Percentiles rank a stretch among this genome's conserved stretches.
phyloP scores from a whole-genome alignment of 345 rosid genomes.

The Acer negundo region DNA sequence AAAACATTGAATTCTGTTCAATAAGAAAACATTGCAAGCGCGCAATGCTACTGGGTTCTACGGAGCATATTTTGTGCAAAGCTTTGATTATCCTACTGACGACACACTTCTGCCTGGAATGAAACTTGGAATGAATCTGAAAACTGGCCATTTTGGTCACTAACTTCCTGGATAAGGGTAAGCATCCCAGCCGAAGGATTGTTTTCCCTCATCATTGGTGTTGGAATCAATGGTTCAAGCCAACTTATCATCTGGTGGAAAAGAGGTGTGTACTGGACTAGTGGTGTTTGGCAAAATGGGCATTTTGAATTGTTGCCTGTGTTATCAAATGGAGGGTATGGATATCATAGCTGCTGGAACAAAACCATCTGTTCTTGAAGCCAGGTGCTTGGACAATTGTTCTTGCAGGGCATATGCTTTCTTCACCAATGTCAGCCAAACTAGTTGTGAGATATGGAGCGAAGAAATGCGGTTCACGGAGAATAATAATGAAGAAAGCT shows the following conservation, averaged over 20 bases:
- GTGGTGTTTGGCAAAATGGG: constrained; percentile 19
- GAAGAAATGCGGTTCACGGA: neutral
- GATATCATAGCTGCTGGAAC: constrained; percentile 2
- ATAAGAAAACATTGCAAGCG: neutral
- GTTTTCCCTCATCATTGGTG: constrained; percentile 15
- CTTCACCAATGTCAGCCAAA: neutral
- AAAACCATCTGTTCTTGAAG: neutral
- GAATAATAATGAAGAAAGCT: neutral
- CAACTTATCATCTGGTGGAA: constrained; percentile 21
- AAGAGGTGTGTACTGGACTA: constrained; percentile 14
- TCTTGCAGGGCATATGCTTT: constrained; percentile 7
- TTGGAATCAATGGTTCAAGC: neutral
- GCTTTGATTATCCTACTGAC: constrained; percentile 31
- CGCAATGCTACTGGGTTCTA: constrained; percentile 15
- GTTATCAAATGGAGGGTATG: neutral
- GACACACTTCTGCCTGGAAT: constrained; percentile 31
- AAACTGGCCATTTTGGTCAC: neutral
- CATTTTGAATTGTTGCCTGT: neutral
- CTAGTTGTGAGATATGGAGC: constrained; percentile 12
- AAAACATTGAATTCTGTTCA: neutral
- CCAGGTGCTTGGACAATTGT: constrained; percentile 3
- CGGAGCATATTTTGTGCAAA: constrained; percentile 20
- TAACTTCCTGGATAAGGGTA: constrained; percentile 15
- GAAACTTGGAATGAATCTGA: constrained; percentile 15
- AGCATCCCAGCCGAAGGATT: constrained; percentile 12